These are phyloP conservation scores for Lecanicillium sp. DNA, from an alignment of 2,329 filamentous ascomycete species.

Conservation along the genomic window DNA sequence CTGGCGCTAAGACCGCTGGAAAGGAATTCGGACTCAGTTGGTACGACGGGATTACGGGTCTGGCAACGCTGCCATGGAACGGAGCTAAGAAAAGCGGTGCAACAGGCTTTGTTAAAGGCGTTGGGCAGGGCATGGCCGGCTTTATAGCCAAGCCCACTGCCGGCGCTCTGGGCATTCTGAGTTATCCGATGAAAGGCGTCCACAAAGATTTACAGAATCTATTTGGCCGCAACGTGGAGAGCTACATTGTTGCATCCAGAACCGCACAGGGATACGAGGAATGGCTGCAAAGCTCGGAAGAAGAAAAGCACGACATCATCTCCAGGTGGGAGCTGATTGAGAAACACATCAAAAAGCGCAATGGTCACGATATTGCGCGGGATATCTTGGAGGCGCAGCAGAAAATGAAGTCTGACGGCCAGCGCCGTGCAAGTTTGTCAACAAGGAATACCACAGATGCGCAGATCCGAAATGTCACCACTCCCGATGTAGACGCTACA, in stretches of 20 bases:
- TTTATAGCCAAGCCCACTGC: neutral
- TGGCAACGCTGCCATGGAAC: neutral
- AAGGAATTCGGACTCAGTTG: neutral
- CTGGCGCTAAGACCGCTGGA: neutral
- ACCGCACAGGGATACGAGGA: conserved; percentile 66
- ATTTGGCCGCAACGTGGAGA: conserved; percentile 60
- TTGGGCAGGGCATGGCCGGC: neutral
- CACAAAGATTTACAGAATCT: conserved; percentile 33
- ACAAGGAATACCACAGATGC: too few species aligned
- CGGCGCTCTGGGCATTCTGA: neutral
- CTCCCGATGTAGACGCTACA: too few species aligned
- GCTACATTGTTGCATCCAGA: conserved; percentile 66
- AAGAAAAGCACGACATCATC: conserved; percentile 56
- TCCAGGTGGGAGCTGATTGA: conserved; percentile 43
- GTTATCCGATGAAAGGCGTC: neutral
- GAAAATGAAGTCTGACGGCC: too few species aligned
- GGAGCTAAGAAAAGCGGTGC: neutral
- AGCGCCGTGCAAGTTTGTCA: too few species aligned
- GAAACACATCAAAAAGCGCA: conserved; percentile 16
- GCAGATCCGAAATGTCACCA: too few species aligned
- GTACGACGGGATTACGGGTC: neutral
- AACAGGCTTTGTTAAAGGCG: neutral
- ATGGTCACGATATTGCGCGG: conserved; percentile 18
- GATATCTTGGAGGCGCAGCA: conserved; percentile 16
- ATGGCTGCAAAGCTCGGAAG: conserved; percentile 40